phyloP scores from a whole-genome alignment of 345 rosid species.

The Murraya koenigii region DNA sequence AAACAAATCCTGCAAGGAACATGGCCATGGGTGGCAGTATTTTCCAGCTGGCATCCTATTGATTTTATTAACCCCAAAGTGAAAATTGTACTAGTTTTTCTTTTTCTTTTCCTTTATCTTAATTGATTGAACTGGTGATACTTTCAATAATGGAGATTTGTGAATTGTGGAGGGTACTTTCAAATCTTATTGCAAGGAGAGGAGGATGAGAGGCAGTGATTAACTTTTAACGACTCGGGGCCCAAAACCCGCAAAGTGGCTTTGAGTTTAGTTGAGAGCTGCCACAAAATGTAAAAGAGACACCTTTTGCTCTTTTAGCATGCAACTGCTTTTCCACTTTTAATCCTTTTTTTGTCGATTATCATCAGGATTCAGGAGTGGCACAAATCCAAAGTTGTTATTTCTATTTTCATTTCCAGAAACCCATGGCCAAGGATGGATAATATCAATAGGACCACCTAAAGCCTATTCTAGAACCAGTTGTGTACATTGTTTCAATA shows the following conservation, averaged over 20 bases:
- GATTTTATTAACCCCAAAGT: neutral
- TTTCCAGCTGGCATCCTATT: conserved; percentile 19
- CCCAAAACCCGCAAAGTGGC: conserved; percentile 2
- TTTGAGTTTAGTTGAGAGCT: neutral
- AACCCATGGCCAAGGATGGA: conserved; percentile 15
- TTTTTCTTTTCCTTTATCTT: neutral
- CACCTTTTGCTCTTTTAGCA: conserved; percentile 24
- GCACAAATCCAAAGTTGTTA: conserved; percentile 12
- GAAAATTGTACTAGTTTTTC: neutral
- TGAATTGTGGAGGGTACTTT: neutral
- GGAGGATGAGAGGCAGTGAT: conserved; percentile 1
- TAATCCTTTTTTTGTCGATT: neutral
- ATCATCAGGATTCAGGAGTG: conserved; percentile 9
- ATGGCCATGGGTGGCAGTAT: neutral
- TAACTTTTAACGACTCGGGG: neutral
- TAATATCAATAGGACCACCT: conserved; percentile 11
- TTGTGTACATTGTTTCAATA: no score
- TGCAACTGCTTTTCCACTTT: conserved; percentile 22
- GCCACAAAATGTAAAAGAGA: conserved; percentile 7
- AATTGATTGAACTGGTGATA: neutral
- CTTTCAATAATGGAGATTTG: conserved; percentile 14
- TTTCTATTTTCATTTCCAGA: conserved; percentile 11
- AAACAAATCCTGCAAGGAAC: conserved; percentile 12
- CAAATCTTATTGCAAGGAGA: neutral
- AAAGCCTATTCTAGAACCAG: neutral